Base-by-base conservation (phyloP, 768 basidiomycete species). In the Royoungia palumana region DNA sequence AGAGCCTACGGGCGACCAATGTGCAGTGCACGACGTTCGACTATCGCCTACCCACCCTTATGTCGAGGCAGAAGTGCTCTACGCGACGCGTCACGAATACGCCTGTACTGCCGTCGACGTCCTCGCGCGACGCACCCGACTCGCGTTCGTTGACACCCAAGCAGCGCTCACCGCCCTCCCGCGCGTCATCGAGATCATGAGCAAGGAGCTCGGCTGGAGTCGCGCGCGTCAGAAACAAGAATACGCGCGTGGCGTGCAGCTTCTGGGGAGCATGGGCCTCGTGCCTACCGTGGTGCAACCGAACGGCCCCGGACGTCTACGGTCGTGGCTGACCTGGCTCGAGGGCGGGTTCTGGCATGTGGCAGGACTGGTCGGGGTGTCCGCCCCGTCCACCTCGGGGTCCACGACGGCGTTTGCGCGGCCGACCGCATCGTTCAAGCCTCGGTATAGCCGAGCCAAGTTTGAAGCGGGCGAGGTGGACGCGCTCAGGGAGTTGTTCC, bases 31-130 rank as follows among this genome's bases (percentile, higher is more conserved):
- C 61, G 94, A 93, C 21, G 75, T 79, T 45, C 78, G 87, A 5
- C 72, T 99, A 19, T 76, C 73, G 25, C 69, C 80, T 3, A 75
- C 78, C 49, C 92, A 95, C 63, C 85, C 94, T 41, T 94, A 84
- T 76, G 85, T 97, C 65, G 92, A 96, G 66, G 93, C 91, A 1
- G 95, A 99, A 71, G 84, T 94, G 7, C 82, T 82, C 41, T 96
- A 95, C 63, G 93, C 94, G 0, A 78, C 86, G 19, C 82, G 82
- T 13, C 76, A 92, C 65, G 95, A 99, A 71, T 97, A 95, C 68
- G 95, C 94, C 0, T 79, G 82, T 50, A 94, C 87, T n/a, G 89
- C 94, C 11, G 75, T 87, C 49, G 95, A 99, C 68, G 88, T 98
- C 57, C 82, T 98, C 62, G 90, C 91, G 2, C 86, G 95, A 1